Conservation (phyloP, 2,329 filamentous ascomycete genomes). For the Cytospora chrysosperma region DNA sequence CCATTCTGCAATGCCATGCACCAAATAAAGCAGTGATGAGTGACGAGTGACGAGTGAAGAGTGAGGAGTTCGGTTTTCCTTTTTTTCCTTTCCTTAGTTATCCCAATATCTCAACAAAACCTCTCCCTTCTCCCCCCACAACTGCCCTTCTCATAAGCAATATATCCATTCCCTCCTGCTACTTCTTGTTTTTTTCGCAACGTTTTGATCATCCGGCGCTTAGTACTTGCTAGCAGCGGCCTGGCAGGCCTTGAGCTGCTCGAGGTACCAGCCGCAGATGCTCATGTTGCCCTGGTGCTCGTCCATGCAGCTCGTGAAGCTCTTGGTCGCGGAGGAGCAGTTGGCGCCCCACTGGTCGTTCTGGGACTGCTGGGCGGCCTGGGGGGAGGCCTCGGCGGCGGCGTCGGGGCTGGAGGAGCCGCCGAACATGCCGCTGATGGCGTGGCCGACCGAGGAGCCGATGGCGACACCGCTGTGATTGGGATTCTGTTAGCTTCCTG, state of each 20-base stretch:
- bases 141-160: background rate
- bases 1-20: slow-evolving; percentile 12
- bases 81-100: background rate
- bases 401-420: slow-evolving; percentile 61
- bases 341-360: slow-evolving; percentile 60
- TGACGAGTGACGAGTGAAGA: no score
- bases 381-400: slow-evolving; percentile 48
- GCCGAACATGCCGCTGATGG: slow-evolving; percentile 83
- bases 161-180: background rate
- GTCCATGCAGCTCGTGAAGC: slow-evolving; percentile 95
- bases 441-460: slow-evolving; percentile 92
- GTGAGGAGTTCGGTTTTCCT: slow-evolving; percentile 19
- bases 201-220: slow-evolving; percentile 16
- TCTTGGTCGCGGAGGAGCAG: slow-evolving; percentile 76
- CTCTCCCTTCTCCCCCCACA: no score
- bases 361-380: slow-evolving; percentile 51
- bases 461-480: slow-evolving; percentile 83
- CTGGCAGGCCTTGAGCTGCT: slow-evolving; percentile 92
- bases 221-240: slow-evolving; percentile 72
- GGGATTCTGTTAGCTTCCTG: background rate
- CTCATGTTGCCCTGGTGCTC: slow-evolving; percentile 91
- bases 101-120: background rate
- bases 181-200: background rate
- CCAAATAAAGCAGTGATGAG: slow-evolving; percentile 7
- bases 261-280: slow-evolving; percentile 97